Evolutionary conservation across 2,329 filamentous ascomycete species (phyloP).

Genomic region (Colletotrichum salicis): DNA sequence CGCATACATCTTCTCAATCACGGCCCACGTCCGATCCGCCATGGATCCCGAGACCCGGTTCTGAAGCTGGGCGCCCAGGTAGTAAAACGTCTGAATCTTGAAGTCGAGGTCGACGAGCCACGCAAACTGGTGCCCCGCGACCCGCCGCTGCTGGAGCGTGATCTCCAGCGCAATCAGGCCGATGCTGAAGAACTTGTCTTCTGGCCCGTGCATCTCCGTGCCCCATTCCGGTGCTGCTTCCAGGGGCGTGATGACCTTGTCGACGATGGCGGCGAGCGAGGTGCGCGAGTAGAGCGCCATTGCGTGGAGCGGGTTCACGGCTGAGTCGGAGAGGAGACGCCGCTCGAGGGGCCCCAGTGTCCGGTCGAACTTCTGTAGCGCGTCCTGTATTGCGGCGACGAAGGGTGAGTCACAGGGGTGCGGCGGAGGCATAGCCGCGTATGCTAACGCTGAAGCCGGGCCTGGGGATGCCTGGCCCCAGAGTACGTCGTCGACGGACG

Average conservation of each 20-base stretch:
- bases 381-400: neutral
- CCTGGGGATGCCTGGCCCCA: neutral
- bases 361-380: neutral
- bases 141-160: neutral
- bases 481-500: neutral
- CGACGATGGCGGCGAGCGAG: neutral
- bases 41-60: slow-evolving; percentile 59
- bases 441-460: no score
- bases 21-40: slow-evolving; percentile 63
- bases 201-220: slow-evolving; percentile 56
- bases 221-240: slow-evolving; percentile 60
- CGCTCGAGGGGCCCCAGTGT: neutral
- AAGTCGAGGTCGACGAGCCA: slow-evolving; percentile 67
- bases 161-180: slow-evolving; percentile 38
- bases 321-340: neutral
- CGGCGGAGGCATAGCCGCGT: neutral
- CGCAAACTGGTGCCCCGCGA: slow-evolving; percentile 50
- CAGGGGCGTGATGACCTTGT: slow-evolving; percentile 55
- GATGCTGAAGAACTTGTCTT: slow-evolving; percentile 52
- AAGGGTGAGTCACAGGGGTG: neutral
- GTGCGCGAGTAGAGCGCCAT: neutral
- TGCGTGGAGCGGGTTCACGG: slow-evolving; percentile 8
- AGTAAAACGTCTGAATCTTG: slow-evolving; percentile 64
- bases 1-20: slow-evolving; percentile 57
- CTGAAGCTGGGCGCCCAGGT: slow-evolving; percentile 64